phyloP scores from a whole-genome alignment of 2,329 filamentous ascomycete species.

The Didymella pomorum region DNA sequence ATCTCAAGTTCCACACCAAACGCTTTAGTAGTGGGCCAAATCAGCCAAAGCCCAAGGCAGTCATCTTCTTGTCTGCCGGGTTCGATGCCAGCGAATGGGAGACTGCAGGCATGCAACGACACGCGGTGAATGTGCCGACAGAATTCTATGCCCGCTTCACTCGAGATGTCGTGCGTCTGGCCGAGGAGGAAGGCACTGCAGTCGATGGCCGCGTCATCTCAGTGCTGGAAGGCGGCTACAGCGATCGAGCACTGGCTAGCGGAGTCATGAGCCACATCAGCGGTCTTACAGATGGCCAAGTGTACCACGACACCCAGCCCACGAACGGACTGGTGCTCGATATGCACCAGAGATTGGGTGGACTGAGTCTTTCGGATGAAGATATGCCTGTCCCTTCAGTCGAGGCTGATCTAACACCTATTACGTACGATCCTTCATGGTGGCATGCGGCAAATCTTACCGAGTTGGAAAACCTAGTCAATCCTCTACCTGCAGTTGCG shows the following conservation, averaged over 20 bases:
- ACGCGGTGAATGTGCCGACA: constrained; percentile 94
- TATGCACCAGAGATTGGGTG: constrained; percentile 63
- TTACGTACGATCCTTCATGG: constrained; percentile 54
- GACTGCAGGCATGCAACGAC: constrained; percentile 89
- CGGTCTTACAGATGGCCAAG: constrained; percentile 72
- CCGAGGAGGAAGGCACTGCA: constrained; percentile 77
- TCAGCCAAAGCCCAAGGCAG: constrained; percentile 75
- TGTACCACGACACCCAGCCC: constrained; percentile 40
- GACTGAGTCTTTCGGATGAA: constrained; percentile 46
- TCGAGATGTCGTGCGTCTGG: constrained; percentile 80
- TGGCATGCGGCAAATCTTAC: constrained; percentile 51
- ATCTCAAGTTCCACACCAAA: constrained; percentile 76
- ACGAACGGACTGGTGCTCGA: constrained; percentile 63
- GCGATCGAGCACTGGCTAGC: constrained; percentile 85
- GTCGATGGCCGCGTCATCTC: constrained; percentile 89
- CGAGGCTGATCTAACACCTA: constrained; percentile 29
- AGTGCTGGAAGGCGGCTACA: constrained; percentile 95
- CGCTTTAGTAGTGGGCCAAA: constrained; percentile 65
- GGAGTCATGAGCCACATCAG: constrained; percentile 90
- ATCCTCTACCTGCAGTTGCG: constrained; percentile 47
- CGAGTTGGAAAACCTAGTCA: constrained; percentile 46
- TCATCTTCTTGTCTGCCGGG: constrained; percentile 93
- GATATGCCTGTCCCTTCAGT: constrained; percentile 28
- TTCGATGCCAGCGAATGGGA: constrained; percentile 99
- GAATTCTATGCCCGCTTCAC: constrained; percentile 95